A percentile compares a stretch with the other conserved stretches of the same genome.
Evolutionary conservation across 306 rosid species (phyloP).

Genomic region (Abrus pulchellus): DNA sequence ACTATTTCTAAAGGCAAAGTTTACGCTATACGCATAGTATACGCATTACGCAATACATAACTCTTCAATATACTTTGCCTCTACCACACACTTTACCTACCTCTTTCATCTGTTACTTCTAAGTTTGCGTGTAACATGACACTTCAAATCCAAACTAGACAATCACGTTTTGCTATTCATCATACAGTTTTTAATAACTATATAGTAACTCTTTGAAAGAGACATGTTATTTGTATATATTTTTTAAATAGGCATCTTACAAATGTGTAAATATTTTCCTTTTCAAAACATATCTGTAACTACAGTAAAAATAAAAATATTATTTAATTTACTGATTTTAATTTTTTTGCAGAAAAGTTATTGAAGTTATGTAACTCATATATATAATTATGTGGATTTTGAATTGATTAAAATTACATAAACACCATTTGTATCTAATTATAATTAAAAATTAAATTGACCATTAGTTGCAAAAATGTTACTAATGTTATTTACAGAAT

Average conservation of each 20-base stretch:
- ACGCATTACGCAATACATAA: conserved; percentile 40
- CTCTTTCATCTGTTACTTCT: conserved; percentile 44
- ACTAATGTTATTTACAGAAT: not conserved
- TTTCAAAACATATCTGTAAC: not conserved
- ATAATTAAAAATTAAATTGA: too few relatives aligned
- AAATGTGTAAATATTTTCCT: not conserved
- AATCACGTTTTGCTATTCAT: not conserved
- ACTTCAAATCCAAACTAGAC: conserved; percentile 25
- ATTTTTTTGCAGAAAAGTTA: not conserved
- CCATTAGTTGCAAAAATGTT: not conserved
- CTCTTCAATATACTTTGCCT: conserved; percentile 51
- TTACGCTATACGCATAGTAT: conserved; percentile 44
- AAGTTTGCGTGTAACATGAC: conserved; percentile 19
- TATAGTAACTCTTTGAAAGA: not conserved
- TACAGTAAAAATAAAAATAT: not conserved
- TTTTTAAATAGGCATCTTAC: not conserved
- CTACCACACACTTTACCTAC: conserved; percentile 42
- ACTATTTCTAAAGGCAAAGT: conserved; percentile 16
- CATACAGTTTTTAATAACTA: not conserved
- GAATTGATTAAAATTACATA: not conserved
- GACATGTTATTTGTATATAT: not conserved
- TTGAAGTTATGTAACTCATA: not conserved
- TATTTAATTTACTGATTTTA: too few relatives aligned
- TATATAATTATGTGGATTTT: too few relatives aligned
- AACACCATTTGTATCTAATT: not conserved